A percentile compares a stretch with the other conserved stretches of the same genome.
Evolutionary conservation across 805 yeast species (phyloP).

Genomic region (Sugiyamaella chiloensis): DNA sequence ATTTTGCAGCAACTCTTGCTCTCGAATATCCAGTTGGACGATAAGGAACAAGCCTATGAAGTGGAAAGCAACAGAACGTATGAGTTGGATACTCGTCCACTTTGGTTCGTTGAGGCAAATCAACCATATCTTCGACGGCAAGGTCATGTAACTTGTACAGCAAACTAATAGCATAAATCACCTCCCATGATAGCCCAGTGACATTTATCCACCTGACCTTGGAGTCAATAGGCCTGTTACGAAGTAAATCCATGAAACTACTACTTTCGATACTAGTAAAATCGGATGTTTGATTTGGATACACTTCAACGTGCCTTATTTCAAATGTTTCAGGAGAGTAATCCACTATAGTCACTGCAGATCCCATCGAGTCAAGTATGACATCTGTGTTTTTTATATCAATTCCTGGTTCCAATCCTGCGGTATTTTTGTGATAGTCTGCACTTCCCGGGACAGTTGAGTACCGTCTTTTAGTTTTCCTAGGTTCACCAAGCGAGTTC

Average conservation of each 20-base stretch:
- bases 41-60: constrained; percentile 39
- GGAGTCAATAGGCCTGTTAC: constrained; percentile 45
- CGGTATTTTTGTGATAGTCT: constrained; percentile 29
- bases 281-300: constrained; percentile 20
- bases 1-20: not conserved
- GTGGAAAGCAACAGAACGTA: constrained; percentile 53
- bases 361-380: constrained; percentile 49
- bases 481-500: not conserved
- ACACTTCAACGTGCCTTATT: constrained; percentile 43
- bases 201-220: constrained; percentile 56
- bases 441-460: constrained; percentile 30
- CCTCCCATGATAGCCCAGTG: constrained; percentile 62
- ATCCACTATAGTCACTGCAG: constrained; percentile 53
- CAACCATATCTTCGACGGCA: constrained; percentile 61
- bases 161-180: constrained; percentile 46
- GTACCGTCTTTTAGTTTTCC: constrained; percentile 11
- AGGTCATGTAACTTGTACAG: constrained; percentile 49
- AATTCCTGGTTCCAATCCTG: constrained; percentile 61
- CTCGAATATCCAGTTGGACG: constrained; percentile 5
- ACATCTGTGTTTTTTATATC: constrained; percentile 51
- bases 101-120: constrained; percentile 59
- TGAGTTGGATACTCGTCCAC: constrained; percentile 51
- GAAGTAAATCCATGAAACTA: constrained; percentile 35
- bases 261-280: constrained; percentile 22
- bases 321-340: constrained; percentile 44